Conservation (phyloP, 371 early-diverging fungal species). For the Basidiobolus meristosporus region DNA sequence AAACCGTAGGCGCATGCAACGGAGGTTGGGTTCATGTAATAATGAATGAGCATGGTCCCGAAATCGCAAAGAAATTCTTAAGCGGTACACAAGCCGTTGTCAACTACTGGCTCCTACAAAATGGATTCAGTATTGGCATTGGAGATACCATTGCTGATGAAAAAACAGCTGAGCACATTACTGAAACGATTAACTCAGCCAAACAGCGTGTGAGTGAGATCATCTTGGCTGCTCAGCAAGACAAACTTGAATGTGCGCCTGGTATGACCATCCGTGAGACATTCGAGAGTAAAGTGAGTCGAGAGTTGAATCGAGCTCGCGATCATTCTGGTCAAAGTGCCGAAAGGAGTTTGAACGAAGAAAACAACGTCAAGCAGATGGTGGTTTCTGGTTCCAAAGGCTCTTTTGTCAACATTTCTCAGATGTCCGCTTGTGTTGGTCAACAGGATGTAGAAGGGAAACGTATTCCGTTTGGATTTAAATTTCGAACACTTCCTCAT, state of each 20-base stretch:
- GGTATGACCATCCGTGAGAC: conserved; percentile 97
- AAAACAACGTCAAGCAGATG: conserved; percentile 98
- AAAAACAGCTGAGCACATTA: conserved; percentile 70
- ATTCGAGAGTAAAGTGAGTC: conserved; percentile 88
- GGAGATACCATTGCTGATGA: conserved; percentile 97
- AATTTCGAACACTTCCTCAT: conserved; percentile 93
- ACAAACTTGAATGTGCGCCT: conserved; percentile 76
- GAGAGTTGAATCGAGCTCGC: conserved; percentile 88
- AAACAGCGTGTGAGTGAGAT: conserved; percentile 73
- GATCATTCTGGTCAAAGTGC: conserved; percentile 91
- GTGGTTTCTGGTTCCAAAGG: conserved; percentile 98
- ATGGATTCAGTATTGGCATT: conserved; percentile 97
- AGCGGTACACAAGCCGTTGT: conserved; percentile 91
- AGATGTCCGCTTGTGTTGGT: conserved; percentile 98
- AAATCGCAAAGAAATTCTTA: conserved; percentile 79
- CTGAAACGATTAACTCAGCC: conserved; percentile 66
- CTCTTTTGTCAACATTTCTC: conserved; percentile 95
- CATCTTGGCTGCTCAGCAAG: conserved; percentile 73
- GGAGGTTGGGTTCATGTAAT: conserved; percentile 95
- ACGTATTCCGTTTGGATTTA: conserved; percentile 97
- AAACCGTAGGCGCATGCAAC: conserved; percentile 85
- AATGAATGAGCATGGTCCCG: conserved; percentile 88
- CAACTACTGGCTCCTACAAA: conserved; percentile 89
- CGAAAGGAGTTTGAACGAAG: conserved; percentile 69
- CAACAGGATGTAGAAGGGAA: conserved; percentile 99